Percentiles rank a stretch among this genome's conserved stretches.
phyloP scores from a whole-genome alignment of 306 rosid genomes.

The Lithocarpus polystachyus region DNA sequence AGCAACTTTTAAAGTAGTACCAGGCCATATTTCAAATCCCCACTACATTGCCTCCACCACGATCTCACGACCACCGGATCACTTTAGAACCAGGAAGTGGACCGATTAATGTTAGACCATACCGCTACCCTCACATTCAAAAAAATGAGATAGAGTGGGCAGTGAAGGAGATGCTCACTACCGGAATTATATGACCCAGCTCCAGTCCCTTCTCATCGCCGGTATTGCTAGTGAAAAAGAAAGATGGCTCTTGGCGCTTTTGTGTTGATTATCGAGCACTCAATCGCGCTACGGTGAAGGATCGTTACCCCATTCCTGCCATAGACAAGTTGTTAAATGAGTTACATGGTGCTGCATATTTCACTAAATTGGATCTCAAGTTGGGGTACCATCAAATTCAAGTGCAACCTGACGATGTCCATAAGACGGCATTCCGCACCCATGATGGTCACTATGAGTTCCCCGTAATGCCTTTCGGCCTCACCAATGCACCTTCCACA shows the following conservation, averaged over 20 bases:
- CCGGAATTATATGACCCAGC: accelerated
- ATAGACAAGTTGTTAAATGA: neutral
- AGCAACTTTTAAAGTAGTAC: too few species aligned
- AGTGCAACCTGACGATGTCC: neutral
- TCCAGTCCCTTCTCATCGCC: neutral
- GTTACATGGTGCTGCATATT: neutral
- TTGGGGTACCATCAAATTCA: neutral
- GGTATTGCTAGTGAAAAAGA: neutral
- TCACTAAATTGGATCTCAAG: neutral
- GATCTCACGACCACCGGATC: neutral
- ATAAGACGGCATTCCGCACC: neutral
- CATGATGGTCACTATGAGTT: too few species aligned
- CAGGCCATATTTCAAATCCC: neutral
- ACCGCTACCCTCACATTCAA: neutral
- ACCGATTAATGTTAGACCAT: neutral
- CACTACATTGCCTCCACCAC: neutral
- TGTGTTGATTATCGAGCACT: neutral
- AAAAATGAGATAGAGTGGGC: neutral
- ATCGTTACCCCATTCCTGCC: neutral
- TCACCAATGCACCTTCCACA: too few species aligned
- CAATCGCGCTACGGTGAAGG: neutral
- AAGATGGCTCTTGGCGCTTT: neutral
- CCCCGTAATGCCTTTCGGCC: too few species aligned
- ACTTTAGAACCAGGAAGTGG: too few species aligned
- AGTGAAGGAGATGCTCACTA: neutral